Percentiles rank a stretch among this genome's conserved stretches.
These are phyloP conservation scores for Wickerhamomyces hampshirensis DNA, from an alignment of 805 yeast species.

Conservation along the genomic window DNA sequence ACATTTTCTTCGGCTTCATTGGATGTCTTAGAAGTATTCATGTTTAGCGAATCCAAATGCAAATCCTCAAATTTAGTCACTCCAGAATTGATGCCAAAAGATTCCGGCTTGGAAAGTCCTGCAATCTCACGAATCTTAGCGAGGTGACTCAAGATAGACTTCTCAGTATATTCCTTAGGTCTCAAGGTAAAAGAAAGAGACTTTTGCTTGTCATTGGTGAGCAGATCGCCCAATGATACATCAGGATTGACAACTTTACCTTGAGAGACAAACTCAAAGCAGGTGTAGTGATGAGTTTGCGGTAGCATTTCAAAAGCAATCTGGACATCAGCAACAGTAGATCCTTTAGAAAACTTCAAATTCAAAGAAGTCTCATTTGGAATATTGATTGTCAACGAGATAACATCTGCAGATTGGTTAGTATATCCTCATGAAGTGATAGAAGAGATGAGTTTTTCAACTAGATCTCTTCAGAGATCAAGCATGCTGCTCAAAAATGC, in stretches of 20 bases:
- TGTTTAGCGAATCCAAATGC: constrained; percentile 29
- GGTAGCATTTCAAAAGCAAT: constrained; percentile 56
- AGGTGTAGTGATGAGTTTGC: constrained; percentile 54
- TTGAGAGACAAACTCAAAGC: constrained; percentile 42
- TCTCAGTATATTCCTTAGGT: constrained; percentile 56
- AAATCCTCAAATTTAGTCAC: constrained; percentile 42
- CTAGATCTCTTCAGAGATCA: too few species aligned
- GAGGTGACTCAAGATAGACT: constrained; percentile 58
- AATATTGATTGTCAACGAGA: constrained; percentile 8
- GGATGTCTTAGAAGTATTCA: constrained; percentile 10
- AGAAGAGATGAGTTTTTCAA: too few species aligned
- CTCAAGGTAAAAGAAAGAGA: constrained; percentile 40
- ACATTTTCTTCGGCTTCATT: constrained; percentile 6
- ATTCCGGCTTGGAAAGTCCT: constrained; percentile 45
- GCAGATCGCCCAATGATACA: constrained; percentile 25
- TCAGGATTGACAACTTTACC: constrained; percentile 29
- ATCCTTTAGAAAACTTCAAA: constrained; percentile 27
- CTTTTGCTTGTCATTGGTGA: constrained; percentile 17
- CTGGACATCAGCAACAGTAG: constrained; percentile 51
- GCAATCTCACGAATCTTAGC: constrained; percentile 56
- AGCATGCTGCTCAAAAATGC: too few species aligned
- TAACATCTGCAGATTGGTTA: constrained; percentile 3
- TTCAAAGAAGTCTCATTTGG: constrained; percentile 15
- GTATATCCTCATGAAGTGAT: too few species aligned
- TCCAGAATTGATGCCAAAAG: constrained; percentile 41